A percentile compares a stretch with the other conserved stretches of the same genome.
phyloP scores from a whole-genome alignment of 495 filamentous ascomycete species.

The Talaromyces proteolyticus region DNA sequence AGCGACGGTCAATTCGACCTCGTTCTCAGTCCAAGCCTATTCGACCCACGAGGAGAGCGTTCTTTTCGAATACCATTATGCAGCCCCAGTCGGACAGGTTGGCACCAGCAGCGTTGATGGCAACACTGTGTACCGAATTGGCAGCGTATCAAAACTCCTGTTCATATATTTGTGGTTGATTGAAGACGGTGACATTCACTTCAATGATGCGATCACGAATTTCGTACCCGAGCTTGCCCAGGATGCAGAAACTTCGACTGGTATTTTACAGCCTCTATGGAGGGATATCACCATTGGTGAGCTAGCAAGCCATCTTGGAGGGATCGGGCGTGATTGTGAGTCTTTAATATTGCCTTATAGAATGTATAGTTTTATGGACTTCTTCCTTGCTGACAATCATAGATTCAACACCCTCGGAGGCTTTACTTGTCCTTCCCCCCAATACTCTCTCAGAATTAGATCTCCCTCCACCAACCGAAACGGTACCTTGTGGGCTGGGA shows the following conservation, averaged over 20 bases:
- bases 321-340: constrained; percentile 37
- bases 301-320: constrained; percentile 47
- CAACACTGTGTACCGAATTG: constrained; percentile 44
- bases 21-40: constrained; percentile 43
- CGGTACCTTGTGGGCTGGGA: constrained; percentile 11
- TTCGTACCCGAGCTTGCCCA: constrained; percentile 47
- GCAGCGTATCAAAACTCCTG: constrained; percentile 44
- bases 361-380: too few relatives aligned
- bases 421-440: constrained; percentile 24
- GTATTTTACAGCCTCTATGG: constrained; percentile 25
- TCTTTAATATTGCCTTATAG: not conserved
- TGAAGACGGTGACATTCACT: constrained; percentile 32
- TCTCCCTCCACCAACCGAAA: constrained; percentile 3
- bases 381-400: not conserved
- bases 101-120: constrained; percentile 31
- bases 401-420: constrained; percentile 7
- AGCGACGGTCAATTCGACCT: constrained; percentile 29
- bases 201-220: constrained; percentile 34
- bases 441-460: constrained; percentile 9
- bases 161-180: constrained; percentile 40
- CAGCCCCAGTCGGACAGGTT: constrained; percentile 24
- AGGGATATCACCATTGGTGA: constrained; percentile 48
- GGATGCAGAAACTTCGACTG: not conserved
- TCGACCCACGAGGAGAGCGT: constrained; percentile 26
- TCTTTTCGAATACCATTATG: constrained; percentile 36